These are phyloP conservation scores for Diaporthe citri DNA, from an alignment of 2,329 filamentous ascomycete species.

Conservation along the genomic window DNA sequence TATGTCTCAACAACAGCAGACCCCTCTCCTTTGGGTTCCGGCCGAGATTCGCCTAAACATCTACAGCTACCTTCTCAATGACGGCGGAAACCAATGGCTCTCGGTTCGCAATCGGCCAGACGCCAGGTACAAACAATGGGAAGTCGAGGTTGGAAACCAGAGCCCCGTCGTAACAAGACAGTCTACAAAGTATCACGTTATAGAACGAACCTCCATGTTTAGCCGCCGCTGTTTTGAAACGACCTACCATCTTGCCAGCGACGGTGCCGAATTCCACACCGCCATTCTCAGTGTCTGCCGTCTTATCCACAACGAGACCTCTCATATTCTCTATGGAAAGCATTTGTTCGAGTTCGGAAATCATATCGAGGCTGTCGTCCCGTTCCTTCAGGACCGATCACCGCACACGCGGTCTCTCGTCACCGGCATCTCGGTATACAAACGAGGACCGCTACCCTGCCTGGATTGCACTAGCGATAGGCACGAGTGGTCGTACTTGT, in stretches of 20 bases:
- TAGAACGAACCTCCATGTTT: constrained; percentile 52
- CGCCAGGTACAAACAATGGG: constrained; percentile 37
- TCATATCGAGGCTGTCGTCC: constrained; percentile 70
- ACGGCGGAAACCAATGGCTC: constrained; percentile 53
- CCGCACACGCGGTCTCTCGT: constrained; percentile 61
- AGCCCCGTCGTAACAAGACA: background rate
- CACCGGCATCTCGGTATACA: constrained; percentile 64
- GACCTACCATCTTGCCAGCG: constrained; percentile 66
- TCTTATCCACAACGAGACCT: constrained; percentile 67
- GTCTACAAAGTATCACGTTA: constrained; percentile 53
- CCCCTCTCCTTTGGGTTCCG: constrained; percentile 46
- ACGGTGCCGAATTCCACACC: constrained; percentile 54
- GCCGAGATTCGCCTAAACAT: constrained; percentile 59
- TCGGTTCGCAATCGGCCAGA: constrained; percentile 54
- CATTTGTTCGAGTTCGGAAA: constrained; percentile 71
- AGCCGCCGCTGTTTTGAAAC: constrained; percentile 60
- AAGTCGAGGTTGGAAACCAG: background rate
- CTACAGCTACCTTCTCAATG: constrained; percentile 58
- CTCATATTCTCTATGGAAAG: constrained; percentile 65
- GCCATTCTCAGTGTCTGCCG: constrained; percentile 60
- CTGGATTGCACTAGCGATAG: constrained; percentile 63
- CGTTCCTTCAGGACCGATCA: constrained; percentile 68
- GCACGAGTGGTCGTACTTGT: constrained; percentile 67
- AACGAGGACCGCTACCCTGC: constrained; percentile 65
- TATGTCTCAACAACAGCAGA: constrained; percentile 4